These are phyloP conservation scores for Vitis hybrid DNA, from an alignment of 177 flowering plant genomes.

Conservation along the genomic window DNA sequence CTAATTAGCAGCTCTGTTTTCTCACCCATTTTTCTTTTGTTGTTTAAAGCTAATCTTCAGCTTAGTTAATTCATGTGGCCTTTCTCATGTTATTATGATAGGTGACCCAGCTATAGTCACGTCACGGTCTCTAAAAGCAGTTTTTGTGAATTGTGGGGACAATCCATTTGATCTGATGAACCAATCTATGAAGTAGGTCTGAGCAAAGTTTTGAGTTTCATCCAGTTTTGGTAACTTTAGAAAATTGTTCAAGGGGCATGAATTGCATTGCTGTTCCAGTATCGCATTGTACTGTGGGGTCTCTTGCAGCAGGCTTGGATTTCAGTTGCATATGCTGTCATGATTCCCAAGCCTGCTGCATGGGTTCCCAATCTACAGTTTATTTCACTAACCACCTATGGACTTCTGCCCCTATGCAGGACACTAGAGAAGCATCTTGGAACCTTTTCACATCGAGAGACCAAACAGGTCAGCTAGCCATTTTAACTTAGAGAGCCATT, in stretches of 20 bases:
- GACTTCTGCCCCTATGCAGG: slow-evolving; percentile 32
- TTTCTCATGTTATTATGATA: slow-evolving; percentile 21
- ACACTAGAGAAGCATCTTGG: slow-evolving; percentile 51
- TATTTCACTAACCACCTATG: neutral
- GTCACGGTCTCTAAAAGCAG: slow-evolving; percentile 43
- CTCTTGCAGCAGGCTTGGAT: neutral
- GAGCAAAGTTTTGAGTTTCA: slow-evolving; percentile 13
- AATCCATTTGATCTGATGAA: slow-evolving; percentile 63
- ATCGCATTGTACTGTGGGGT: neutral
- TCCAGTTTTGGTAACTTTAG: neutral
- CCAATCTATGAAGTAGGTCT: slow-evolving; percentile 71
- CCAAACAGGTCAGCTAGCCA: slow-evolving; percentile 49
- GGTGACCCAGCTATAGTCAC: slow-evolving; percentile 56
- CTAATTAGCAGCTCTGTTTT: neutral
- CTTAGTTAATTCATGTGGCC: slow-evolving; percentile 5
- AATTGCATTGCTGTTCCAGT: neutral
- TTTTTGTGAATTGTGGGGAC: slow-evolving; percentile 56
- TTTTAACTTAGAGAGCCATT: neutral
- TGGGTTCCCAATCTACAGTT: neutral
- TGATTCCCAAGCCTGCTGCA: slow-evolving; percentile 8
- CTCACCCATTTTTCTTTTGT: neutral
- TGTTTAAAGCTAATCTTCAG: neutral
- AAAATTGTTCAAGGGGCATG: neutral
- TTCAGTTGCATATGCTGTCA: slow-evolving; percentile 1
- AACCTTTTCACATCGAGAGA: slow-evolving; percentile 53